Percentiles rank a stretch among this genome's conserved stretches.
These are phyloP conservation scores for Cryptococcus sp. DNA, from an alignment of 1,284 basidiomycete genomes.

Conservation along the genomic window DNA sequence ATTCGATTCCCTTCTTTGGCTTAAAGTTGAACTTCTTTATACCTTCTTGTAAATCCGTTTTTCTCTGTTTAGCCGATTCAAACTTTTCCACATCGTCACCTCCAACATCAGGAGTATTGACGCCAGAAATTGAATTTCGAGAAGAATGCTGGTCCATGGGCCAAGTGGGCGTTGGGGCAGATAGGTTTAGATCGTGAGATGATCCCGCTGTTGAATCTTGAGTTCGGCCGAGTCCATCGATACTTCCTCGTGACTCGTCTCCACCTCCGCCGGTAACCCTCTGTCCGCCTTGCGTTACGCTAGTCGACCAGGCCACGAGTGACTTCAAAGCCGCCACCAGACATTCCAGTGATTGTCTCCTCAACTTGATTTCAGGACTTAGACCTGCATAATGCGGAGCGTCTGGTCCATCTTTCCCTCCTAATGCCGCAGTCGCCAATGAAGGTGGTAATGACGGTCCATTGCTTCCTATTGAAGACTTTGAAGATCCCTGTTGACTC, in stretches of 20 bases:
- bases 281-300: constrained; percentile 6
- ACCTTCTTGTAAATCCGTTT: constrained; percentile 90
- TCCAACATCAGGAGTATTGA: constrained; percentile 64
- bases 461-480: constrained; percentile 44
- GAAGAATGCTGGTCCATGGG: constrained; percentile 11
- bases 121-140: constrained; percentile 26
- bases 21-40: constrained; percentile 99
- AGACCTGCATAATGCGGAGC: constrained; percentile 57
- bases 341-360: constrained; percentile 83
- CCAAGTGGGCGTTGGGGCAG: constrained; percentile 27
- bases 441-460: constrained; percentile 56
- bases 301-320: constrained; percentile 81
- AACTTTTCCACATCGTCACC: constrained; percentile 87
- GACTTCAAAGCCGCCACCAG: constrained; percentile 80
- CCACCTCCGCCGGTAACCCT: not conserved
- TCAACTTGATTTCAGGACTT: constrained; percentile 75
- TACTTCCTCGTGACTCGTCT: constrained; percentile 24
- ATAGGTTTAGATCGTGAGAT: constrained; percentile 21
- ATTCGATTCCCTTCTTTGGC: constrained; percentile 90
- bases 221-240: constrained; percentile 27
- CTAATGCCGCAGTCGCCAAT: constrained; percentile 63
- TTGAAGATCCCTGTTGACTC: constrained; percentile 19
- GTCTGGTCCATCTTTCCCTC: constrained; percentile 24
- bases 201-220: constrained; percentile 28
- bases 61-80: constrained; percentile 94